A percentile compares a stretch with the other conserved stretches of the same genome.
phyloP scores from a whole-genome alignment of 2,329 filamentous ascomycete species.

The Colletotrichum chrysophilum region DNA sequence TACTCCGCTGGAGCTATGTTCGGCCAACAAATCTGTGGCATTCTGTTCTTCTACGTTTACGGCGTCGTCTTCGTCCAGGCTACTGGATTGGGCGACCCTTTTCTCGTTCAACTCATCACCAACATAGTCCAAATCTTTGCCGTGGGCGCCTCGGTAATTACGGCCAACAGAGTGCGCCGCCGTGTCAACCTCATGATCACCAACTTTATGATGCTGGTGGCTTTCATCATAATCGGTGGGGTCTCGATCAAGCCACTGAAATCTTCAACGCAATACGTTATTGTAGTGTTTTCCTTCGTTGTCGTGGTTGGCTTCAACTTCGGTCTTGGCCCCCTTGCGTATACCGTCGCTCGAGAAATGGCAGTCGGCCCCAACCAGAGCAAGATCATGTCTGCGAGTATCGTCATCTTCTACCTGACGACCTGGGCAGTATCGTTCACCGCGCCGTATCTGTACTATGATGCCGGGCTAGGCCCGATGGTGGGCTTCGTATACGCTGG shows the following conservation, averaged over 20 bases:
- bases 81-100: background rate
- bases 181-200: background rate
- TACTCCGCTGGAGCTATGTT: slow-evolving; percentile 42
- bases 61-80: slow-evolving; percentile 38
- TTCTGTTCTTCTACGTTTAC: slow-evolving; percentile 42
- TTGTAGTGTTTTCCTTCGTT: background rate
- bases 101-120: background rate
- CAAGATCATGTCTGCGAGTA: background rate
- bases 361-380: background rate
- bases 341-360: background rate
- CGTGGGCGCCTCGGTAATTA: background rate
- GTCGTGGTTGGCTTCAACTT: background rate
- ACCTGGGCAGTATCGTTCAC: background rate
- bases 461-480: background rate
- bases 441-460: background rate
- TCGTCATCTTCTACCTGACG: background rate
- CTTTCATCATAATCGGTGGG: background rate
- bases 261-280: background rate
- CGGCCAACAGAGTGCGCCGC: background rate
- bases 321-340: background rate
- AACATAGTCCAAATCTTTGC: background rate
- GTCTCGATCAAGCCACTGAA: background rate
- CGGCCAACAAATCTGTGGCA: slow-evolving; percentile 46
- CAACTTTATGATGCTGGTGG: background rate
- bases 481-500: background rate